phyloP scores from a whole-genome alignment of 495 filamentous ascomycete genomes.

The Penicillium simplicissimum region DNA sequence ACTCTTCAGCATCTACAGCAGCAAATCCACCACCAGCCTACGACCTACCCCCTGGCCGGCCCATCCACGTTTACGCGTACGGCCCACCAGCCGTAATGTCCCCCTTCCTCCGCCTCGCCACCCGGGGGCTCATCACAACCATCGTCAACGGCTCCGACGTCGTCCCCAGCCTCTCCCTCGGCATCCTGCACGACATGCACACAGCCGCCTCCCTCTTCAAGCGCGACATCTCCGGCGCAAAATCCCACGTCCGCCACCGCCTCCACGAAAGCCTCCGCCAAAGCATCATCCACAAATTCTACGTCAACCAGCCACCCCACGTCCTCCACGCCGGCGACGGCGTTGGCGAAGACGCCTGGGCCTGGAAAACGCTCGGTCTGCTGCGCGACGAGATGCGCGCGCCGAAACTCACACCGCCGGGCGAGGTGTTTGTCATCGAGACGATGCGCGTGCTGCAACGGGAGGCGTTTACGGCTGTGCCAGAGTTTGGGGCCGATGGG shows the following conservation, averaged over 20 bases:
- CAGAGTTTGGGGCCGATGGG: constrained; percentile 30
- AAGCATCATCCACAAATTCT: constrained; percentile 49
- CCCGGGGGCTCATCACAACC: constrained; percentile 74
- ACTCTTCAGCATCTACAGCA: not conserved
- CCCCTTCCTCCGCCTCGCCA: constrained; percentile 67
- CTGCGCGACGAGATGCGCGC: constrained; percentile 68
- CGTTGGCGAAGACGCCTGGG: constrained; percentile 68
- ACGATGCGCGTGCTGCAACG: constrained; percentile 59
- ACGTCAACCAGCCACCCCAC: constrained; percentile 46
- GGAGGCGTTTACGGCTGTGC: constrained; percentile 51
- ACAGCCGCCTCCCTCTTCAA: constrained; percentile 71
- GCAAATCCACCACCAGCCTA: constrained; percentile 25
- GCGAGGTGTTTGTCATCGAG: constrained; percentile 74
- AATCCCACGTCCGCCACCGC: constrained; percentile 63
- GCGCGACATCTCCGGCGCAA: constrained; percentile 62
- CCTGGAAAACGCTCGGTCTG: constrained; percentile 65
- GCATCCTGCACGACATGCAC: constrained; percentile 75
- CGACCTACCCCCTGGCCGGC: constrained; percentile 63
- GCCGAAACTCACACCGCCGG: constrained; percentile 71
- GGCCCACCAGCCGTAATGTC: constrained; percentile 75
- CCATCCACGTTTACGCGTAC: constrained; percentile 78
- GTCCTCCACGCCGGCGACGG: constrained; percentile 47
- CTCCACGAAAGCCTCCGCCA: constrained; percentile 63
- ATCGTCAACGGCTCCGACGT: constrained; percentile 72
- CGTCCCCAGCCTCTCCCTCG: constrained; percentile 72